phyloP scores from a whole-genome alignment of 2,329 filamentous ascomycete species.

The Aspergillus eucalypticola region DNA sequence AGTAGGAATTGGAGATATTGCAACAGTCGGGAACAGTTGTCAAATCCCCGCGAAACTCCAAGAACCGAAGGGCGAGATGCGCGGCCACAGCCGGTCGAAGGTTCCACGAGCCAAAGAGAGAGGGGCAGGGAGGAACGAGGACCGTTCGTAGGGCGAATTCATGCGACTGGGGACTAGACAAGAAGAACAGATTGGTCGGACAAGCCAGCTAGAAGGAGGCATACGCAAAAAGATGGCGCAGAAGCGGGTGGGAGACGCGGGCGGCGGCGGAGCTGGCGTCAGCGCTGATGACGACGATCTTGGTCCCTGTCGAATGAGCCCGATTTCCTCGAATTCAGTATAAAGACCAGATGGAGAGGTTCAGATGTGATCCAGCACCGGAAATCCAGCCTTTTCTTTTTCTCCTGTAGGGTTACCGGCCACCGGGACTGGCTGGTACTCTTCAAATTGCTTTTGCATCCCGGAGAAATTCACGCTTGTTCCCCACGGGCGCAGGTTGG shows the following conservation, averaged over 20 bases:
- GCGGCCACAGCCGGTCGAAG: not conserved
- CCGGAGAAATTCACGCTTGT: not conserved
- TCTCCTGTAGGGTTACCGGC: not conserved
- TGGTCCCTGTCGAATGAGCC: not conserved
- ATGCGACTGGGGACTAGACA: not conserved
- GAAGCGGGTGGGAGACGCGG: slow-evolving; percentile 8
- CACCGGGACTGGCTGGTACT: not conserved
- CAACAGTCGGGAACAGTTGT: slow-evolving; percentile 1
- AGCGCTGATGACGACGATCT: slow-evolving; percentile 12
- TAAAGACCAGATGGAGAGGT: not conserved
- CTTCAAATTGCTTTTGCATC: not conserved
- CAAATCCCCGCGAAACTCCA: slow-evolving; percentile 1
- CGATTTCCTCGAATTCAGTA: not conserved
- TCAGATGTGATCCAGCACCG: not conserved
- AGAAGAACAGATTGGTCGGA: slow-evolving; percentile 1
- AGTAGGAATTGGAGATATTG: not conserved
- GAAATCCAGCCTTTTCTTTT: not conserved
- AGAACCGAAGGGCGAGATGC: not conserved
- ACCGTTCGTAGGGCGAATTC: not conserved
- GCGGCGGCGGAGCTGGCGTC: slow-evolving; percentile 19
- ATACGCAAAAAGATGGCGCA: slow-evolving; percentile 18
- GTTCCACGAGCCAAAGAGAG: not conserved
- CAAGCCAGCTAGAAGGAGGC: not conserved
- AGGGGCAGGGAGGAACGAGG: not conserved
- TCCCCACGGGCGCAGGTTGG: not conserved